These are phyloP conservation scores for Tricholoma sp. DNA, from an alignment of 768 basidiomycete genomes.

Conservation along the genomic window DNA sequence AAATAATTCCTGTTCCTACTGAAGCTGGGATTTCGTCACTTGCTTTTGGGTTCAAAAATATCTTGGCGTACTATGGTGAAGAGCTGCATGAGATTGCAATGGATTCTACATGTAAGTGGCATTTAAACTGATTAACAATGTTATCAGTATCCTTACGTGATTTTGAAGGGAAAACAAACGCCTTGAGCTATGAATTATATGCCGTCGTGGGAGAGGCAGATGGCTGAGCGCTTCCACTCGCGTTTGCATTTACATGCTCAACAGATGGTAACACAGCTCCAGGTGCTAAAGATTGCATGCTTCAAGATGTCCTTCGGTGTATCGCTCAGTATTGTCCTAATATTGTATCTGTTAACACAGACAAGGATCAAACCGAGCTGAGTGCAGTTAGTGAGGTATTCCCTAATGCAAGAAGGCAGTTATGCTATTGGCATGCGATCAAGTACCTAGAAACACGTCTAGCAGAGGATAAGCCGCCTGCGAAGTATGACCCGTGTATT, in stretches of 20 bases:
- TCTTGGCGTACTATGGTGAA: not conserved
- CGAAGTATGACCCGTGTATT: slow-evolving; percentile 12
- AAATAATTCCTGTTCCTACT: not conserved
- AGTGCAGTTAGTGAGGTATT: slow-evolving; percentile 1
- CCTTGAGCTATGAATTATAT: slow-evolving; percentile 2
- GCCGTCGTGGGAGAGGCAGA: not conserved
- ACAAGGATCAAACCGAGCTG: not conserved
- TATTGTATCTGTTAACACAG: slow-evolving; percentile 19
- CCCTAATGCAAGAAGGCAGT: slow-evolving; percentile 22
- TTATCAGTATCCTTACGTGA: not conserved
- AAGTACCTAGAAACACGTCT: slow-evolving; percentile 18
- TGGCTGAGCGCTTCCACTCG: slow-evolving; percentile 1
- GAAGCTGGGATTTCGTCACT: slow-evolving; percentile 3
- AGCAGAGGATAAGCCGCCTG: slow-evolving; percentile 17
- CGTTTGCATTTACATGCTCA: slow-evolving; percentile 17
- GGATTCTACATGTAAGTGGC: slow-evolving; percentile 1
- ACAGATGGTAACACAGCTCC: slow-evolving; percentile 10
- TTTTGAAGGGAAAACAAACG: slow-evolving; percentile 4
- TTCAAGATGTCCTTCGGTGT: slow-evolving; percentile 14
- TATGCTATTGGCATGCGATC: slow-evolving; percentile 29
- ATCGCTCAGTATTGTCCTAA: slow-evolving; percentile 11
- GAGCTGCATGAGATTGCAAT: slow-evolving; percentile 2
- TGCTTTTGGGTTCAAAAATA: not conserved
- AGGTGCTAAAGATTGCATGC: slow-evolving; percentile 20
- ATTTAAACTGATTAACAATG: not conserved